Base-by-base conservation (phyloP, 768 basidiomycete species). In the Suillus lakei region DNA sequence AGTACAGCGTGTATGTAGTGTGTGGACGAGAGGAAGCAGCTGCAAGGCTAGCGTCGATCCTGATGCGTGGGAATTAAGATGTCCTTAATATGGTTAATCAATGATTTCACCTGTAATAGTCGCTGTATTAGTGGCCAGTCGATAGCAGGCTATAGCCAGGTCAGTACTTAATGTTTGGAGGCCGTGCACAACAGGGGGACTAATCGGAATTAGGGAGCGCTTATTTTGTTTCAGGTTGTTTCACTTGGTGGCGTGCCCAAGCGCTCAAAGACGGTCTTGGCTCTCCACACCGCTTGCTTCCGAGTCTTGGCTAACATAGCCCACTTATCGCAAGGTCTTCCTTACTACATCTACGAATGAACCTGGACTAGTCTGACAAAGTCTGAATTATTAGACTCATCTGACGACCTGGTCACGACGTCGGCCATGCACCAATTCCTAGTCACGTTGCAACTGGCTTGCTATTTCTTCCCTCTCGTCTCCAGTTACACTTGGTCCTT, bases 401-500 rank as follows among this genome's bases (percentile, higher is more conserved):
- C 55, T 53, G 44, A 50, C 50, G 61, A 69, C 53, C 12, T 21
- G 53, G 21, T 34, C 34, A 54, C 12, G 34, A 30, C 50, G 1
- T 51, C 15, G 16, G n/a, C 48, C 16, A 74, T 71, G 71, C 58
- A 55, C 60, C 54, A 39, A 39, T 50, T 39, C 28, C 46, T 21
- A 8, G 43, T 32, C n/a, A 39, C 50, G 38, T 48, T 61, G 7
- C 26, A 51, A 16, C 18, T 70, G 26, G 39, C 38, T 43, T 38
- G 69, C 38, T 69, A 54, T 55, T 30, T 74, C 60, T 30, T n/a
- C 4, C 67, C 77, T 8, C 70, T 80, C 54, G 76, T 74, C 53
- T 68, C 76, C 36, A 83, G 72, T 51, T 85, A 75, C 66, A 80
- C 81, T 6, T 85, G 84, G 73, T 70, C 76, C 32, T 78, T 85